Percentiles rank a stretch among this genome's conserved stretches.
Conservation (phyloP, 768 basidiomycete species). For the Leccinum truebloodii region DNA sequence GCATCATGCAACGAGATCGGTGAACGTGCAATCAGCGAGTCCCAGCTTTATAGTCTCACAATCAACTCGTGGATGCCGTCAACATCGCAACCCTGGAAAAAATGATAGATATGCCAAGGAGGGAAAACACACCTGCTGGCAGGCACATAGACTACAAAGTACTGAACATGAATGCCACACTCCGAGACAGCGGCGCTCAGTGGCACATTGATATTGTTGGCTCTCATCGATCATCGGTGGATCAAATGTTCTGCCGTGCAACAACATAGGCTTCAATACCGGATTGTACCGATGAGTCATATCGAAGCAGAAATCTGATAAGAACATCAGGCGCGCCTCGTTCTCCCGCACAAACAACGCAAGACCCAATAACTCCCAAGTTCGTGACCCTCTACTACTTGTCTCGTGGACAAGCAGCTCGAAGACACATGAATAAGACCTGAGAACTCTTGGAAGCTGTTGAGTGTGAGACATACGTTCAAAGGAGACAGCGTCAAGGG, state of each 20-base stretch:
- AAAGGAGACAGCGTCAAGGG: background rate
- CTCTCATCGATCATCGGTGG: background rate
- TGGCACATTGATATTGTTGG: background rate
- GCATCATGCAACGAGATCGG: constrained; percentile 2
- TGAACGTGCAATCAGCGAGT: background rate
- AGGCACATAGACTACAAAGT: background rate
- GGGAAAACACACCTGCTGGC: background rate
- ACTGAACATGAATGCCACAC: background rate
- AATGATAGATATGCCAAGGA: background rate
- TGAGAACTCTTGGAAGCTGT: constrained; percentile 91
- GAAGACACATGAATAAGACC: constrained; percentile 98
- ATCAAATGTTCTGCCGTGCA: background rate
- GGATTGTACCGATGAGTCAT: constrained; percentile 50
- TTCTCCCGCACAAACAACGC: background rate
- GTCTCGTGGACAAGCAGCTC: constrained; percentile 91
- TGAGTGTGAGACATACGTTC: constrained; percentile 40
- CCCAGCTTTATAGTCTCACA: constrained; percentile 5
- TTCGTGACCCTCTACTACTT: background rate
- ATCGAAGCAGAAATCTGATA: constrained; percentile 59
- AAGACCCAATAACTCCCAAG: background rate
- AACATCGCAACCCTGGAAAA: constrained; percentile 1
- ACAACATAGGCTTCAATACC: background rate
- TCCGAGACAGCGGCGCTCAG: background rate
- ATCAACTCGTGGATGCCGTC: constrained; percentile 1
- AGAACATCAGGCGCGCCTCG: constrained; percentile 70